phyloP scores from a whole-genome alignment of 768 basidiomycete species.

The Leccinellum luteum region DNA sequence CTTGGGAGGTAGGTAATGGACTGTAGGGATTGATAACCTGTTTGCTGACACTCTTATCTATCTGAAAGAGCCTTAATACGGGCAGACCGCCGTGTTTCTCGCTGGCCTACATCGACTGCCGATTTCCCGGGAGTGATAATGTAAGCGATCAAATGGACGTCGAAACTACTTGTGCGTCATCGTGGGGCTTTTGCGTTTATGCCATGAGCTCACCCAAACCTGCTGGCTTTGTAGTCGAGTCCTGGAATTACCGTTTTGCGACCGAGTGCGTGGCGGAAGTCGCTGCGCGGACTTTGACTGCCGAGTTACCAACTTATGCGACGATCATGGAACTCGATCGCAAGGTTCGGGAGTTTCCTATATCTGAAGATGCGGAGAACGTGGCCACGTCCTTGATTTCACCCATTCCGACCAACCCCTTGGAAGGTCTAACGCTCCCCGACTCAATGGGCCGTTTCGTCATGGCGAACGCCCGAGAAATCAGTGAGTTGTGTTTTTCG shows the following conservation, averaged over 20 bases:
- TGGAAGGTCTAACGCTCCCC: constrained; percentile 16
- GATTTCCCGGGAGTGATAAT: constrained; percentile 43
- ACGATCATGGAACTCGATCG: constrained; percentile 67
- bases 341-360: constrained; percentile 63
- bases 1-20: constrained; percentile 54
- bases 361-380: constrained; percentile 46
- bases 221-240: constrained; percentile 41
- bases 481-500: constrained; percentile 29
- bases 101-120: constrained; percentile 65
- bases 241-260: constrained; percentile 65
- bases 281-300: constrained; percentile 55
- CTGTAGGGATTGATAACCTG: background rate
- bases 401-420: constrained; percentile 10
- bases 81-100: constrained; percentile 71
- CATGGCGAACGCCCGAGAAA: constrained; percentile 35
- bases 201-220: background rate
- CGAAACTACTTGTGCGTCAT: constrained; percentile 27
- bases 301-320: constrained; percentile 60
- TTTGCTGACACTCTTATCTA: constrained; percentile 3
- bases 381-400: constrained; percentile 34
- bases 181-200: background rate
- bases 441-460: constrained; percentile 40
- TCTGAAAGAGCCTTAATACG: constrained; percentile 57
- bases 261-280: constrained; percentile 65
- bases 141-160: constrained; percentile 15